Base-by-base conservation (phyloP, 371 early-diverging fungal species). In the Mucor saturninus region DNA sequence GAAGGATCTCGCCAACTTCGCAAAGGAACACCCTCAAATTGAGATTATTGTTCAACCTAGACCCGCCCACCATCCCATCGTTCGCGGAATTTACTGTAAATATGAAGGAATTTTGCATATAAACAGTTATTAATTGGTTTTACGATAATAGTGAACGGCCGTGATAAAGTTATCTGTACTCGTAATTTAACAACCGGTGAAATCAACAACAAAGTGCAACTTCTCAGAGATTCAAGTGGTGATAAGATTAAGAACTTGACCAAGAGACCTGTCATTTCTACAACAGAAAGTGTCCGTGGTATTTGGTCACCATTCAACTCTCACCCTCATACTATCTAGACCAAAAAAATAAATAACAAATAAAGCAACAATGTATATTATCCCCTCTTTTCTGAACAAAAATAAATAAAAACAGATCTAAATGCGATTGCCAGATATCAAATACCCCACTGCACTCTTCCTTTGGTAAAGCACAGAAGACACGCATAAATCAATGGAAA, bases 241-340 rank as follows among this genome's bases (percentile, higher is more conserved):
- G 77, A 82, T 54, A 86, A 81, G 65, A 77, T 86, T 65, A 78
- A 74, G 56, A 81, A 83, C 56, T 72, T 83, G 51, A 82, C 88
- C 69, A 90, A 91, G 79, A 86, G 81, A 64, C 89, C 89, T 40
- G 92, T 93, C 32, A 81, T 91, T 56, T 93, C 92, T 14, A 88
- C 90, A 21, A 91, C 89, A 42, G 86, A 84, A 50, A 90, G 90
- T 61, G 91, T 93, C n/a, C 88, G 94, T 61, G 94, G 93, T 55
- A 91, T 93, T 58, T 93, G 92, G 91, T 91, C 92, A 60, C 93
- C 94, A 39, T 93, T 93, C 86, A 89, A 92, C 61, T 73, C 87
- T 49, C 77, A 83, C 59, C 86, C 85, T 54, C 88, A 89, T 67
- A 75, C 83, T 54, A 87, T 89, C 62, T 89, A 84, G 69, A 68